Evolutionary conservation across 2,329 filamentous ascomycete species (phyloP), one percentile per base, ranked within the genome.

Genomic region (Rutstroemia sp.): DNA sequence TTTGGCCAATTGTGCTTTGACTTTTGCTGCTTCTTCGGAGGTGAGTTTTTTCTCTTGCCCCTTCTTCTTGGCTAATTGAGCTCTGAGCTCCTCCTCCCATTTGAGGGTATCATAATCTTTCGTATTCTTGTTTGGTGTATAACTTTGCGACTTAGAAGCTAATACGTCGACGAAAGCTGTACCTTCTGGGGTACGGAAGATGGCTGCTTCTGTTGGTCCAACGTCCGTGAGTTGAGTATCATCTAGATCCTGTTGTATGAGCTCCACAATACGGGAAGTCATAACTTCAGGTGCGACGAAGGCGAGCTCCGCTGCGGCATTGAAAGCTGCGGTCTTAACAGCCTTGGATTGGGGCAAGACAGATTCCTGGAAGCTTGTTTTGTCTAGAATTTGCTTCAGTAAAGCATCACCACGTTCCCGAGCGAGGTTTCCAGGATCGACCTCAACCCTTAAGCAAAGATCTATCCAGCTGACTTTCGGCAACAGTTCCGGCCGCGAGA

Each of bases 101-200:
- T 96, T 96, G 42, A 96, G 73, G 1, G 90, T 95, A 65, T 99
- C 90, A 66, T 96, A 96, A 69, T 97, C 94, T 70, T 95, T 96
- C 49, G 83, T 86, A 66, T 90, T 96, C 74, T 96, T 97, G 72
- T 91, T 87, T 3, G 90, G 84, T 2, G 87, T 74, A 39, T 78
- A 75, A 59, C 82, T 82, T 58, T 83, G 82, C 1, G 84, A 76
- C 69, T 95, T 95, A 69, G 90, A 92, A 37, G 87, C 89, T 5
- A 99, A 79, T 0, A 97, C 89, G 71, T 99, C 94, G 19, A 99
- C 79, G 65, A 95, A 97, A 14, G 86, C 81, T 1, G 87, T 92
- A 1, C 91, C 92, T 70, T 95, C 90, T 1, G 91, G 87, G 0
- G 92, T 96, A 46, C 90, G 85, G 71, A 92, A 94, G 58, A 99